Percentiles rank a stretch among this genome's conserved stretches.
Evolutionary conservation across 345 rosid species (phyloP).

Genomic region (Bruguiera parviflora): DNA sequence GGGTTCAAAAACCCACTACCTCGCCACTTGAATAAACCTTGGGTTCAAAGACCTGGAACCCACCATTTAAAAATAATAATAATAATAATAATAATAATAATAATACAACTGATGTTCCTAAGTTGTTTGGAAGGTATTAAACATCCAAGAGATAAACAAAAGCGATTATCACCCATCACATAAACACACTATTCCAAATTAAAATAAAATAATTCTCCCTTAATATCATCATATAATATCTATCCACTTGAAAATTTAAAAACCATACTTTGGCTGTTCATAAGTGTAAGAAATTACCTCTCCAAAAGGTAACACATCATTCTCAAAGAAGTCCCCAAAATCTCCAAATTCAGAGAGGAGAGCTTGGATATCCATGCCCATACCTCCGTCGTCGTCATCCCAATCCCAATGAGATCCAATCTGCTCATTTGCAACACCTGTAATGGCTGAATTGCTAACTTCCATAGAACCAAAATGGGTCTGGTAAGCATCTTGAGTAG

Average conservation of each 20-base stretch:
- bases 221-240: too few relatives aligned
- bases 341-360: conserved; percentile 99
- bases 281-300: conserved; percentile 56
- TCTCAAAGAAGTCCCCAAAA: conserved; percentile 95
- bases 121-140: too few relatives aligned
- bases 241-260: too few relatives aligned
- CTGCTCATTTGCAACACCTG: conserved; percentile 67
- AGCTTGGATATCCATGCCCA: conserved; percentile 86
- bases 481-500: conserved; percentile 47
- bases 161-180: background rate
- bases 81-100: too few relatives aligned
- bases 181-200: background rate
- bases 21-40: too few relatives aligned
- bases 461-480: conserved; percentile 52
- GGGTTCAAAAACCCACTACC: too few relatives aligned
- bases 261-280: background rate
- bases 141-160: too few relatives aligned
- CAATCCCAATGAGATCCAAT: conserved; percentile 77
- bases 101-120: background rate
- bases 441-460: conserved; percentile 52
- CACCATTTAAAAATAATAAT: too few relatives aligned
- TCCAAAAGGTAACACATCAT: conserved; percentile 90
- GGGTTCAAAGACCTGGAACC: too few relatives aligned
- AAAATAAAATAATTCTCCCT: too few relatives aligned
- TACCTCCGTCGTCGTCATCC: conserved; percentile 92